Conservation (phyloP, 2,329 filamentous ascomycete genomes). For the Arthrobotrys sphaeroides region DNA sequence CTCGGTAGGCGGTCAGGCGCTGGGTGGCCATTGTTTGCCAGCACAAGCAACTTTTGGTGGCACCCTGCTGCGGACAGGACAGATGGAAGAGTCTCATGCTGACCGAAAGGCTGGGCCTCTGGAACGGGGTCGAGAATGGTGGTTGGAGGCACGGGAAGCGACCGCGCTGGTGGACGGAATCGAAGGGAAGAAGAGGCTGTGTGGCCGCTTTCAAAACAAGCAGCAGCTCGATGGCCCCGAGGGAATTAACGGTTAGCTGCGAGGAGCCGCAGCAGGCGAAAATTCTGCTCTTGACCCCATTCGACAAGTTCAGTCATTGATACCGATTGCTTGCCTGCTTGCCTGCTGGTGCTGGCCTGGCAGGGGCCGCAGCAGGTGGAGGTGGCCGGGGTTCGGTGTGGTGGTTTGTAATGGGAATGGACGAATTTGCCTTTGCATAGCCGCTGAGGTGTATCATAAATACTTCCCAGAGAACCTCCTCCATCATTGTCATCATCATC, state of each 20-base stretch:
- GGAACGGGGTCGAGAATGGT: conserved; percentile 15
- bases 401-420: conserved; percentile 1
- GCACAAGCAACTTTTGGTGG: background rate
- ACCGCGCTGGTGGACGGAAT: conserved; percentile 33
- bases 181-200: conserved; percentile 35
- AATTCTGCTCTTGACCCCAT: conserved; percentile 17
- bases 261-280: conserved; percentile 26
- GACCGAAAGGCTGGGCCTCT: background rate
- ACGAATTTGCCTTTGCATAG: conserved; percentile 25
- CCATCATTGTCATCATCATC: background rate
- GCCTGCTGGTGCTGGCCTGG: background rate
- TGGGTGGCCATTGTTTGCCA: background rate
- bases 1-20: conserved; percentile 17
- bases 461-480: conserved; percentile 1
- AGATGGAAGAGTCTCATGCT: conserved; percentile 16
- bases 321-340: background rate
- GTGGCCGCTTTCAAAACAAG: conserved; percentile 26
- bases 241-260: conserved; percentile 1
- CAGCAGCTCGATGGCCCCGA: conserved; percentile 18
- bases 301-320: conserved; percentile 3
- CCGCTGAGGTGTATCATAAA: conserved; percentile 3
- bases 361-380: conserved; percentile 27
- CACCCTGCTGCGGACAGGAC: conserved; percentile 39
- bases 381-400: conserved; percentile 20
- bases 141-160: conserved; percentile 32